Evolutionary conservation across 495 filamentous ascomycete species (phyloP), one percentile per base, ranked within the genome.

Genomic region (Xylaria longipes): DNA sequence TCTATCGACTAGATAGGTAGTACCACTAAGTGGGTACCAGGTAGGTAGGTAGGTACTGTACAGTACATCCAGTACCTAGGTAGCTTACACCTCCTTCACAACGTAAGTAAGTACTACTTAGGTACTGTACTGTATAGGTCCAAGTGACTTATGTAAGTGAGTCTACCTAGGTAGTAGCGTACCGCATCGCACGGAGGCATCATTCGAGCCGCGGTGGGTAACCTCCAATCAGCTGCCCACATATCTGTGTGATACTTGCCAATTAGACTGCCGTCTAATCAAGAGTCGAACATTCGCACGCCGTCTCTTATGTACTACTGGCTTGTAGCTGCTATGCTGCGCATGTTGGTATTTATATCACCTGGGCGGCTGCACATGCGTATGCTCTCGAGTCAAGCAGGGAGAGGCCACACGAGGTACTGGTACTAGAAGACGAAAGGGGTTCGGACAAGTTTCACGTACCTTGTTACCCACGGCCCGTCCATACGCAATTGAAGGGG

Each of bases 371-470:
- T 5, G 20, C 20, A 46, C 17, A 37, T 8, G 35, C 35, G 3
- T n/a, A 20, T 20, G 17, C 17, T 46, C 43, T 27, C 5, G 15
- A 56, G 52, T 56, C 52, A 33, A 56, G 52, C 27, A 54, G 3
- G 22, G 52, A 56, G 52, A 33, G 27, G 29, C 27, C 52, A 56
- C 25, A 17, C 27, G 0, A 56, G 27, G n/a, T n/a, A n/a, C 52
- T 56, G 2, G n/a, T n/a, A n/a, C 14, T 56, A 31, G 52, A 4
- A 54, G 50, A 29, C n/a, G n/a, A 25, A 25, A 56, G 27, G 63
- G 45, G 45, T 29, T 37, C n/a, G 22, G 43, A 20, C 63, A 27
- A 25, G 63, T 65, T 65, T 65, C 63, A 65, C 14, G 52, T 52
- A 14, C 63, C 63, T 31, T 48, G 43, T 17, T 37, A n/a, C 45